These are phyloP conservation scores for Davidsoniella virescens DNA, from an alignment of 2,329 filamentous ascomycete genomes.

Conservation along the genomic window DNA sequence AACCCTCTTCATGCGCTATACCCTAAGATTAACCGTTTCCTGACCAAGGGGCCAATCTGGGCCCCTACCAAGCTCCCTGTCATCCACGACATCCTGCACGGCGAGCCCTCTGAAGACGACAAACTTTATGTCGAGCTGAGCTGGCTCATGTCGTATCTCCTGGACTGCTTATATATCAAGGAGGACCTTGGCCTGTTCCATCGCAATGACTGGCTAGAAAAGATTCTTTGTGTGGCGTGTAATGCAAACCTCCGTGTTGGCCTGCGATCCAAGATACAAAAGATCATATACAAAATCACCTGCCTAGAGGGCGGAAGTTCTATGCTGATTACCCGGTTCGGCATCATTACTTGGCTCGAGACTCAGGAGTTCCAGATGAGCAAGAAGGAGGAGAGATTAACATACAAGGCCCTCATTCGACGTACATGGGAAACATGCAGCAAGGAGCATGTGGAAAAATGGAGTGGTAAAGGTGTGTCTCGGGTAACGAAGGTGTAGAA, in stretches of 20 bases:
- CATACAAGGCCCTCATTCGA: slow-evolving; percentile 38
- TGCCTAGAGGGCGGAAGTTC: slow-evolving; percentile 57
- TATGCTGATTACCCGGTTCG: slow-evolving; percentile 64
- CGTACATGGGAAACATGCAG: slow-evolving; percentile 51
- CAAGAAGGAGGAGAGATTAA: slow-evolving; percentile 35
- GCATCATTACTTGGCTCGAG: slow-evolving; percentile 54
- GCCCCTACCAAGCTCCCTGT: slow-evolving; percentile 55
- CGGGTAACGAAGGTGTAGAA: slow-evolving; percentile 4
- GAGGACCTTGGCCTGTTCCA: slow-evolving; percentile 45
- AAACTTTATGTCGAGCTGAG: slow-evolving; percentile 54
- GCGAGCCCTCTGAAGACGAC: slow-evolving; percentile 56
- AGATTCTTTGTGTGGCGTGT: slow-evolving; percentile 51
- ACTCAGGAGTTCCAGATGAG: slow-evolving; percentile 5
- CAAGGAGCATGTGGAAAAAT: slow-evolving; percentile 23
- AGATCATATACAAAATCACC: slow-evolving; percentile 50
- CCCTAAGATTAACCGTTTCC: slow-evolving; percentile 68
- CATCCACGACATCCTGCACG: slow-evolving; percentile 43
- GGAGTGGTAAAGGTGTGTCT: slow-evolving; percentile 11
- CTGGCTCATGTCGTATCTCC: slow-evolving; percentile 58
- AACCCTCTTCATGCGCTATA: slow-evolving; percentile 74
- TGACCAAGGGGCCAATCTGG: slow-evolving; percentile 67
- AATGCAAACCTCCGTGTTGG: slow-evolving; percentile 46
- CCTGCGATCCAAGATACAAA: slow-evolving; percentile 41
- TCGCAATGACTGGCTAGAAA: slow-evolving; percentile 54
- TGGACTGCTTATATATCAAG: slow-evolving; percentile 46